Evolutionary conservation across 106 monocot species (phyloP).

Genomic region (Gastrodia elata): DNA sequence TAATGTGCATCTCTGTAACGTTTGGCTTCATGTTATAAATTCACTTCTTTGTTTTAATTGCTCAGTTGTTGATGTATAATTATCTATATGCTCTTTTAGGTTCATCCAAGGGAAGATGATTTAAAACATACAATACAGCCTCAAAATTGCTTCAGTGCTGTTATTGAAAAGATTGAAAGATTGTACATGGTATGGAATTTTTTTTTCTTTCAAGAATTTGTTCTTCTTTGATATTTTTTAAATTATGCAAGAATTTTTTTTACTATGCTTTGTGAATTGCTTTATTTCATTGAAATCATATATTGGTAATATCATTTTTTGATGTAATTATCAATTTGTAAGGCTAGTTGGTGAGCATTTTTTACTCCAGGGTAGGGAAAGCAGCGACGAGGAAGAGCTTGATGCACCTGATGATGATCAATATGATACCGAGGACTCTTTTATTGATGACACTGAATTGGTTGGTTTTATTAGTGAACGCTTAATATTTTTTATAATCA

Average conservation of each 20-base stretch:
- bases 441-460: slow-evolving; percentile 97
- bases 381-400: slow-evolving; percentile 71
- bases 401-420: slow-evolving; percentile 93
- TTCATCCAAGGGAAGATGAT: slow-evolving; percentile 44
- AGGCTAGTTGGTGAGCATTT: not conserved
- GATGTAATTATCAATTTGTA: not conserved
- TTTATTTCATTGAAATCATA: not conserved
- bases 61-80: not conserved
- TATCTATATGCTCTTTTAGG: slow-evolving; percentile 20
- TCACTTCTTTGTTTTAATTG: not conserved
- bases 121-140: slow-evolving; percentile 48
- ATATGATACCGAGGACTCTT: slow-evolving; percentile 98
- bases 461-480: slow-evolving; percentile 29
- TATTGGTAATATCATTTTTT: not conserved
- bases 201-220: not conserved
- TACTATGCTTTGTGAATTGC: not conserved
- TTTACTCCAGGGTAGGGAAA: slow-evolving; percentile 67
- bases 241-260: not conserved
- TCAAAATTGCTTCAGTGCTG: slow-evolving; percentile 74
- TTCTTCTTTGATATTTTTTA: not conserved
- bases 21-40: not conserved
- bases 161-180: slow-evolving; percentile 97
- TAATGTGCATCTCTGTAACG: not conserved
- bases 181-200: slow-evolving; percentile 68
- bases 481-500: not conserved